Conservation (phyloP, 78 protist genomes). For the Creolimax fragrantissima region DNA sequence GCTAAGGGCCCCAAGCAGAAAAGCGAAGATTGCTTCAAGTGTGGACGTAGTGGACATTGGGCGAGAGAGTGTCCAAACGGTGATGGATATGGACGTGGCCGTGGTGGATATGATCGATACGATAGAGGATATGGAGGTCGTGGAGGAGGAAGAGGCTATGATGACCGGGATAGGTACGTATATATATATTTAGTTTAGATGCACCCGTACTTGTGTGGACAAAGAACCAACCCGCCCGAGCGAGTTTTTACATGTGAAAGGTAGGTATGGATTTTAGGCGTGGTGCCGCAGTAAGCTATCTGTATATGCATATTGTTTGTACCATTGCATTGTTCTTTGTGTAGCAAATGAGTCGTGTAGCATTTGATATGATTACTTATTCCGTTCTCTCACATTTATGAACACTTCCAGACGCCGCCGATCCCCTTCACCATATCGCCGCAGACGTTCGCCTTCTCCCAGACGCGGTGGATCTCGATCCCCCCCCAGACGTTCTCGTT, state of each 20-base stretch:
- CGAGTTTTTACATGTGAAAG: too few relatives aligned
- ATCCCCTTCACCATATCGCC: background rate
- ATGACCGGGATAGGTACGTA: background rate
- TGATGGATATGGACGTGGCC: background rate
- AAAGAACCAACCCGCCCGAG: too few relatives aligned
- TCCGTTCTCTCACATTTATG: background rate
- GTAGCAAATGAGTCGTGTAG: too few relatives aligned
- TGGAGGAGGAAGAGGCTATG: background rate
- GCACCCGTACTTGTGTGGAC: too few relatives aligned
- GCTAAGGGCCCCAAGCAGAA: background rate
- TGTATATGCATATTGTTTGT: too few relatives aligned
- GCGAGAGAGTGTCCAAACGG: background rate
- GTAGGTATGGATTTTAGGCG: too few relatives aligned
- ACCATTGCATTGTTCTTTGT: too few relatives aligned
- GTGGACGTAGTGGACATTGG: background rate
- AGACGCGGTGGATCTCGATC: slow-evolving; percentile 10
- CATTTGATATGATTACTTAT: too few relatives aligned
- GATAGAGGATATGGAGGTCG: background rate
- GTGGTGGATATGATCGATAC: background rate
- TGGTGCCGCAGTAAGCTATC: too few relatives aligned
- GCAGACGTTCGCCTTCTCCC: background rate
- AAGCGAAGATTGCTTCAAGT: slow-evolving; percentile 2
- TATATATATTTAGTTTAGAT: too few relatives aligned
- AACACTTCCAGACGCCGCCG: background rate
- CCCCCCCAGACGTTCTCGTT: background rate